Conservation (phyloP, 164 flowering plant species). For the Santalum album region DNA sequence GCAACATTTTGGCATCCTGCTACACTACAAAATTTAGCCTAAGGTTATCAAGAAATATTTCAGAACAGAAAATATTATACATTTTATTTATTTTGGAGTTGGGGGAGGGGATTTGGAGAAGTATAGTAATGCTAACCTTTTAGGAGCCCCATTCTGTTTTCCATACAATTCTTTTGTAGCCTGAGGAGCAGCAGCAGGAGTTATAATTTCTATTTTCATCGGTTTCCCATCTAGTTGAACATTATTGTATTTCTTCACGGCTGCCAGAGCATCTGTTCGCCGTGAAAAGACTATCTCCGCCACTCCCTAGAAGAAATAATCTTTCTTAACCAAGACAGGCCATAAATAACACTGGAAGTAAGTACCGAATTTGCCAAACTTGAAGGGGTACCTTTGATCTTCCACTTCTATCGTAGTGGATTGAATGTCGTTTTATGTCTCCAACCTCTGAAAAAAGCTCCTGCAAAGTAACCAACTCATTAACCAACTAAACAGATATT, state of each 20-base stretch:
- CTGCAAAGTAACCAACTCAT: neutral
- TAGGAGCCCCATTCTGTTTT: neutral
- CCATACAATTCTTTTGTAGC: neutral
- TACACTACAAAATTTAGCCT: no score
- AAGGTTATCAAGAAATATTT: no score
- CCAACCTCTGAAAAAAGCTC: constrained; percentile 2
- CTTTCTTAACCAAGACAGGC: neutral
- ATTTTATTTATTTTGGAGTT: no score
- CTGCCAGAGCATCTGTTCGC: constrained; percentile 2
- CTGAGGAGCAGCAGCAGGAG: constrained; percentile 3
- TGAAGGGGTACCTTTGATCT: constrained; percentile 2
- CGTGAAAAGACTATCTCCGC: neutral
- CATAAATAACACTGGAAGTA: neutral
- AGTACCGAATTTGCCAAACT: neutral
- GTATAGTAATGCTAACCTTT: neutral
- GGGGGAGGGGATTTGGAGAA: no score
- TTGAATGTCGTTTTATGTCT: neutral
- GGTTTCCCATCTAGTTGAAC: constrained; percentile 2
- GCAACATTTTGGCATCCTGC: no score
- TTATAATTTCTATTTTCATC: neutral
- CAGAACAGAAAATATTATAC: no score
- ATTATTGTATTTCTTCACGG: constrained; percentile 1
- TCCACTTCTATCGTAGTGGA: constrained; percentile 1
- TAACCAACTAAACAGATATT: neutral
- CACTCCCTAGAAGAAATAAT: neutral